Percentiles rank a stretch among this genome's conserved stretches.
These are phyloP conservation scores for Beta vulgaris DNA, from an alignment of 148 eudicot species.

Conservation along the genomic window DNA sequence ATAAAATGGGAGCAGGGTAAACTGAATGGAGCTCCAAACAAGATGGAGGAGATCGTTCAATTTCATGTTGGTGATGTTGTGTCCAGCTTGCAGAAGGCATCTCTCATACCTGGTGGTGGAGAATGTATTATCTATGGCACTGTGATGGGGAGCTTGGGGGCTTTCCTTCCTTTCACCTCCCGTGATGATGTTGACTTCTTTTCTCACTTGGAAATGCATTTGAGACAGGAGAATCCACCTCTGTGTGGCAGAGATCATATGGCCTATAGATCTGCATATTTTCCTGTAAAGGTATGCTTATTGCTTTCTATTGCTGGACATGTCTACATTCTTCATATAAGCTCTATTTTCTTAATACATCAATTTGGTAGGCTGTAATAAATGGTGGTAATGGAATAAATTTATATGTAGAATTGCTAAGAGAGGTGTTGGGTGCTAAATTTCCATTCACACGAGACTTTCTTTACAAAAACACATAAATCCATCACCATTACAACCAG, in stretches of 20 bases:
- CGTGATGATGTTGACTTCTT: constrained; percentile 98
- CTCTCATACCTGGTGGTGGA: constrained; percentile 89
- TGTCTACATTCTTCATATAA: neutral
- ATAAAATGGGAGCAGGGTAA: constrained; percentile 95
- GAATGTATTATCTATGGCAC: constrained; percentile 92
- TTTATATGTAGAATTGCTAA: too few species aligned
- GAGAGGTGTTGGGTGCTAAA: too few species aligned
- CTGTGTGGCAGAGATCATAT: constrained; percentile 99
- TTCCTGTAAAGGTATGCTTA: constrained; percentile 79
- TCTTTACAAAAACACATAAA: too few species aligned
- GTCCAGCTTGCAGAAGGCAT: constrained; percentile 88
- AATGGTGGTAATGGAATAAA: too few species aligned
- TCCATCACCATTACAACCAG: too few species aligned
- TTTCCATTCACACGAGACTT: too few species aligned
- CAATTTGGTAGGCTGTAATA: too few species aligned
- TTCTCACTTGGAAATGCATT: constrained; percentile 97
- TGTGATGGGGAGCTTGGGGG: constrained; percentile 98
- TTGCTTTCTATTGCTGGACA: neutral
- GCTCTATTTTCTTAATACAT: neutral
- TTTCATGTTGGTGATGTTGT: constrained; percentile 97
- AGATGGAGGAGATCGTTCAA: constrained; percentile 95
- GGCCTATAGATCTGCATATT: constrained; percentile 97
- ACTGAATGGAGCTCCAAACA: constrained; percentile 96
- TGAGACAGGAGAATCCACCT: constrained; percentile 98
- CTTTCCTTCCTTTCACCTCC: constrained; percentile 86